Evolutionary conservation across 805 yeast species (phyloP).

Genomic region (Metschnikowia continentalis): DNA sequence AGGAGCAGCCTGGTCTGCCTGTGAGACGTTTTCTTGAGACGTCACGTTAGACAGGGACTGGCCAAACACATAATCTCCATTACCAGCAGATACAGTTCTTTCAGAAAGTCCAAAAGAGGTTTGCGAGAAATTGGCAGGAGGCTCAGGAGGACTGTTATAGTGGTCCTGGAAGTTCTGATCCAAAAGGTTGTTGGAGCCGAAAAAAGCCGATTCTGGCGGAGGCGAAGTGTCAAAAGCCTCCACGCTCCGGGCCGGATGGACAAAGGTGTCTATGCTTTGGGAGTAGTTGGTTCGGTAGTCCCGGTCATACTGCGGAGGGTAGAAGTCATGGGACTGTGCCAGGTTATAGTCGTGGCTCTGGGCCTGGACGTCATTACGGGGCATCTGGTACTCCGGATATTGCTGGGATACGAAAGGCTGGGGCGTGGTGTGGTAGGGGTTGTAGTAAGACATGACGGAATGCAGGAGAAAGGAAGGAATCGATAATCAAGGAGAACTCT

Average conservation of each 20-base stretch:
- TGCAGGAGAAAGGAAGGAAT: constrained; percentile 5
- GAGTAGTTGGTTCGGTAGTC: background rate
- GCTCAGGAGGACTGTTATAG: background rate
- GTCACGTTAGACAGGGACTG: background rate
- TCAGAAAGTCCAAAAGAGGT: background rate
- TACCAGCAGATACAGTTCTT: background rate
- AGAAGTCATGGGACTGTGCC: background rate
- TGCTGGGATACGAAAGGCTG: constrained; percentile 20
- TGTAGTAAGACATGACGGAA: constrained; percentile 37
- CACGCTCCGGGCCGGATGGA: background rate
- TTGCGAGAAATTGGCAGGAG: background rate
- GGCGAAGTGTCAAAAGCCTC: background rate
- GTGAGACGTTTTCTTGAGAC: background rate
- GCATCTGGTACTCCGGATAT: background rate
- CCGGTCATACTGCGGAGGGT: background rate
- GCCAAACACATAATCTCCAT: background rate
- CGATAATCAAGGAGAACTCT: background rate
- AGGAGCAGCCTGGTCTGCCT: constrained; percentile 39
- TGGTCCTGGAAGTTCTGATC: background rate
- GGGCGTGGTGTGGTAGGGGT: constrained; percentile 36
- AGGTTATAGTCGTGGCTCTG: background rate
- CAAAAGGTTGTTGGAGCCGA: background rate
- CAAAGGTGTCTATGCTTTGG: constrained; percentile 1
- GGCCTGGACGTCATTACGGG: background rate
- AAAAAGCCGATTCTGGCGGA: background rate